phyloP scores from a whole-genome alignment of 345 rosid species.

The Heritiera littoralis region DNA sequence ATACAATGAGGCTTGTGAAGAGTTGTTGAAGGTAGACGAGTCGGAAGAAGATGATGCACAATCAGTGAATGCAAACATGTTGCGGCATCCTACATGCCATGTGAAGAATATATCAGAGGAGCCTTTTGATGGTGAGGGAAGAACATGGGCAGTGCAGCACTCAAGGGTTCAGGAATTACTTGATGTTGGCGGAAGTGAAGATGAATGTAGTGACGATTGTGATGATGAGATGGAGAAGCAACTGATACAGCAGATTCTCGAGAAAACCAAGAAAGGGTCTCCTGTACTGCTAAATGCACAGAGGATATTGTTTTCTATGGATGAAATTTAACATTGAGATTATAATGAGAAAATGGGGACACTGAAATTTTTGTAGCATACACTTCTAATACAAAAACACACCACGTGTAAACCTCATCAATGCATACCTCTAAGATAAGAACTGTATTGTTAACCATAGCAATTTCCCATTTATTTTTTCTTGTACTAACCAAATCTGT shows the following conservation, averaged over 20 bases:
- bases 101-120: background rate
- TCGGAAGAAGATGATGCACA: slow-evolving; percentile 63
- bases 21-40: slow-evolving; percentile 57
- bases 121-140: background rate
- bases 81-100: background rate
- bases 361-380: background rate
- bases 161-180: background rate
- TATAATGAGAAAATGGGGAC: background rate
- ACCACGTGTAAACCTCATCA: no score
- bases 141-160: background rate
- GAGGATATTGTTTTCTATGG: slow-evolving; percentile 51
- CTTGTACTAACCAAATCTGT: background rate
- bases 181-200: slow-evolving; percentile 38
- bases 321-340: slow-evolving; percentile 28
- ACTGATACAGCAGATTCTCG: slow-evolving; percentile 79
- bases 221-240: slow-evolving; percentile 67
- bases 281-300: slow-evolving; percentile 75
- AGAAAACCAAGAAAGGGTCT: slow-evolving; percentile 78
- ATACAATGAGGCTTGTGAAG: slow-evolving; percentile 70
- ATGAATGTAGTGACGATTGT: slow-evolving; percentile 27
- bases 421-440: no score
- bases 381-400: background rate
- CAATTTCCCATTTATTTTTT: background rate
- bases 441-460: background rate
- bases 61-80: background rate